Conservation (phyloP, 108 stramenopile species). For the Nitzschia sp. region DNA sequence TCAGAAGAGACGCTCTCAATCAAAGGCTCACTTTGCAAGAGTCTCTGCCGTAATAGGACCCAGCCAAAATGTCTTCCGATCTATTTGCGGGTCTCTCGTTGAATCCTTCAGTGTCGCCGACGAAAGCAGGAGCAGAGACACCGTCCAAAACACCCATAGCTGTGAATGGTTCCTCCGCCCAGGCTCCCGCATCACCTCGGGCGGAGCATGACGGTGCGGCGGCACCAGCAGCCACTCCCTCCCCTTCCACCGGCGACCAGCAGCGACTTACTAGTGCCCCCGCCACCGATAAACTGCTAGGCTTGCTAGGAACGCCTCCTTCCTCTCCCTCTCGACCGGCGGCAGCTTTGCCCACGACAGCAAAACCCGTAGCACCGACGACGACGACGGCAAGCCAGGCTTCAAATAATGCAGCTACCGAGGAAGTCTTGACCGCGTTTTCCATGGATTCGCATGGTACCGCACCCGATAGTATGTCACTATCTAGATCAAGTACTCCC, state of each 20-base stretch:
- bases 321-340: conserved; percentile 1
- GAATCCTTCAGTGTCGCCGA: conserved; percentile 4
- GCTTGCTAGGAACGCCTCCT: conserved; percentile 10
- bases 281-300: conserved; percentile 41
- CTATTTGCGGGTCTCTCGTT: conserved; percentile 23
- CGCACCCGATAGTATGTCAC: background rate
- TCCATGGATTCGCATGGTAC: conserved; percentile 8
- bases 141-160: background rate
- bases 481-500: background rate
- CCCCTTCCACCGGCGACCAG: no score
- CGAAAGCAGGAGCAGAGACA: background rate
- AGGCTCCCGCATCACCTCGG: background rate
- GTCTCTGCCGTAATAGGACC: background rate
- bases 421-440: conserved; percentile 14
- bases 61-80: conserved; percentile 1
- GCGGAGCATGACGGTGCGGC: background rate
- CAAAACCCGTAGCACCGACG: background rate
- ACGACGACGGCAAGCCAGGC: background rate
- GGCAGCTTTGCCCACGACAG: background rate
- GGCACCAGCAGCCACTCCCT: background rate
- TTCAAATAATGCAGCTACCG: background rate
- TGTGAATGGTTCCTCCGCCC: background rate
- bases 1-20: no score
- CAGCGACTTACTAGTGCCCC: conserved; percentile 21
- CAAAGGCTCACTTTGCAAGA: no score